These are phyloP conservation scores for Heracleum sosnowskyi DNA, from an alignment of 129 eudicot species.

Conservation along the genomic window DNA sequence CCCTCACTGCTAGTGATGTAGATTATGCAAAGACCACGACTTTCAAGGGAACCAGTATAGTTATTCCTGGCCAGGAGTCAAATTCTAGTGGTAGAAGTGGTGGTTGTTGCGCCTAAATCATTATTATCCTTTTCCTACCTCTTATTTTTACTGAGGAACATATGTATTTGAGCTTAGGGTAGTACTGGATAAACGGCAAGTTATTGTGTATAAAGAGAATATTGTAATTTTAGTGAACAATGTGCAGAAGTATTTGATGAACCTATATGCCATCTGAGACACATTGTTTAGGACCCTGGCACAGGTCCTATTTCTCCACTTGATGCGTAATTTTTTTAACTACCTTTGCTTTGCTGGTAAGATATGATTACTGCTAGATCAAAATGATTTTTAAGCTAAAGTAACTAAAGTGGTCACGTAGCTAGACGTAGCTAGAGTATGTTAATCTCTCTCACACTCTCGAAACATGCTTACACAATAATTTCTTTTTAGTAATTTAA, in stretches of 20 bases:
- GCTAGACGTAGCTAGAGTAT: too few species aligned
- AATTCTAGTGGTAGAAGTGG: not conserved
- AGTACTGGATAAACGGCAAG: not conserved
- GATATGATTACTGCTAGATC: too few species aligned
- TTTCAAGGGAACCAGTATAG: constrained; percentile 3
- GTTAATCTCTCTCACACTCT: too few species aligned
- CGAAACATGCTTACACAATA: too few species aligned
- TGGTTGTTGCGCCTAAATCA: not conserved
- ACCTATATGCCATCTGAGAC: not conserved
- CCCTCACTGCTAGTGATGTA: constrained; percentile 27
- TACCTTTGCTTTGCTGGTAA: not conserved
- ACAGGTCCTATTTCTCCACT: not conserved
- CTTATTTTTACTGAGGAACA: not conserved
- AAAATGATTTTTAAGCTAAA: too few species aligned
- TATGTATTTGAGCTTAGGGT: not conserved
- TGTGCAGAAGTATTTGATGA: not conserved
- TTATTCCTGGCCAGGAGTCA: not conserved
- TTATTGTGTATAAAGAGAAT: constrained; percentile 2
- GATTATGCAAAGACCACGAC: not conserved
- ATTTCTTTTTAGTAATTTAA: too few species aligned
- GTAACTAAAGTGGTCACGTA: too few species aligned
- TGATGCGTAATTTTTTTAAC: not conserved
- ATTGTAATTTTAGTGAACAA: not conserved
- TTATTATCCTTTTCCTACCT: not conserved
- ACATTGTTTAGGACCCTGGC: not conserved